Percentiles rank a stretch among this genome's conserved stretches.
These are phyloP conservation scores for Trichoderma koningii DNA, from an alignment of 2,329 filamentous ascomycete genomes.

Conservation along the genomic window DNA sequence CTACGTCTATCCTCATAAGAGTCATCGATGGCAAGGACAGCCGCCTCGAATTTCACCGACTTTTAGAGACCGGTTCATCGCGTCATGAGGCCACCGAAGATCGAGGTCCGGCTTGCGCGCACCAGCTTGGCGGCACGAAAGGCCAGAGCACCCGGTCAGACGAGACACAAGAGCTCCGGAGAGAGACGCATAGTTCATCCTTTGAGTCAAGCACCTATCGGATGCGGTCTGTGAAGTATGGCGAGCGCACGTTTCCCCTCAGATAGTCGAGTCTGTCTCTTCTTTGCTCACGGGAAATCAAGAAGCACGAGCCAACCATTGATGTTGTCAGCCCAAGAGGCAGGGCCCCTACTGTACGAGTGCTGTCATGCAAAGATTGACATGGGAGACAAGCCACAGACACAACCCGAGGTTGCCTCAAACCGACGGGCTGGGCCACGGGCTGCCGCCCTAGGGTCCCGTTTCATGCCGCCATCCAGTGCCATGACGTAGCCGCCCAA, in stretches of 20 bases:
- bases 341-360: not conserved
- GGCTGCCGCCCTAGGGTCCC: constrained; percentile 24
- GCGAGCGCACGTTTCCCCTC: constrained; percentile 5
- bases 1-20: constrained; percentile 21
- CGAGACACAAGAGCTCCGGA: not conserved
- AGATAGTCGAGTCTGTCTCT: constrained; percentile 1
- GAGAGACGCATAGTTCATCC: constrained; percentile 7
- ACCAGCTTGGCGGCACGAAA: constrained; percentile 25
- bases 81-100: constrained; percentile 25
- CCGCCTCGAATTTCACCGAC: constrained; percentile 27
- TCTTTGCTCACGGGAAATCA: not conserved
- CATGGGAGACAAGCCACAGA: not conserved
- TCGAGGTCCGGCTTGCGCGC: constrained; percentile 11
- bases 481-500: constrained; percentile 31
- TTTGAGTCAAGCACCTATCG: constrained; percentile 24
- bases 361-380: no score
- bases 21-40: constrained; percentile 22
- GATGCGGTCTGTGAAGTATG: constrained; percentile 27
- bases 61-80: constrained; percentile 19
- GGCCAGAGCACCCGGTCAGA: constrained; percentile 21
- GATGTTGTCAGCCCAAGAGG: not conserved
- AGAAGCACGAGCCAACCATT: constrained; percentile 10
- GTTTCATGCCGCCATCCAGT: constrained; percentile 23
- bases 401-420: not conserved
- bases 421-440: constrained; percentile 27